phyloP scores from a whole-genome alignment of 1,284 basidiomycete genomes.

The Ganoderma boninense region DNA sequence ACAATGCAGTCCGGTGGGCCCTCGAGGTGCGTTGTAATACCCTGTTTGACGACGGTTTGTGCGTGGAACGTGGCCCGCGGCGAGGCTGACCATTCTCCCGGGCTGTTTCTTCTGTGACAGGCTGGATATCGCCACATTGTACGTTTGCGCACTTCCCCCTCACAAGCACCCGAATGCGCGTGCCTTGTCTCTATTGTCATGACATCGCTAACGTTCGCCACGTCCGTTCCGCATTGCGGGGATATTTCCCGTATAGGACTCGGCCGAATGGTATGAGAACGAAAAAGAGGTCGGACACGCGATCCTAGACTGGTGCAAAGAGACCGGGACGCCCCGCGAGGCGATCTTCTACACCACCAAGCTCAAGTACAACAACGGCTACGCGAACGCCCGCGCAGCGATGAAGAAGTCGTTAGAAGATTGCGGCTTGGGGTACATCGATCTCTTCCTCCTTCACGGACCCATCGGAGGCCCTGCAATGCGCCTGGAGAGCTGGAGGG shows the following conservation, averaged over 20 bases:
- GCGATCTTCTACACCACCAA: constrained; percentile 78
- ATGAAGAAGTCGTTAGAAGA: constrained; percentile 63
- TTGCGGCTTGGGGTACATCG: constrained; percentile 66
- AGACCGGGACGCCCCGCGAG: constrained; percentile 54
- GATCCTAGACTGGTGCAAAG: constrained; percentile 63
- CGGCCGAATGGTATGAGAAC: constrained; percentile 75
- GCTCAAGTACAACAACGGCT: constrained; percentile 66
- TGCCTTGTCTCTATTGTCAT: neutral
- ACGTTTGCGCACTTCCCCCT: constrained; percentile 35
- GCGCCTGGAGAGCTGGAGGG: constrained; percentile 65
- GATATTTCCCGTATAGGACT: constrained; percentile 49
- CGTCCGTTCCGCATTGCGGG: neutral
- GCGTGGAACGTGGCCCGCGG: neutral
- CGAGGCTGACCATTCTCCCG: neutral
- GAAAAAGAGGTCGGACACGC: constrained; percentile 69
- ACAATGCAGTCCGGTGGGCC: constrained; percentile 65
- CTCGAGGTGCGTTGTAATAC: constrained; percentile 56
- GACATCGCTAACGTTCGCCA: constrained; percentile 4
- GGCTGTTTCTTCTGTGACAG: constrained; percentile 39
- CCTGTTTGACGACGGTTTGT: constrained; percentile 15
- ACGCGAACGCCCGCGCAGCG: constrained; percentile 55
- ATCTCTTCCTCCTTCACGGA: constrained; percentile 77
- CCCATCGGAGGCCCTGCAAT: constrained; percentile 61
- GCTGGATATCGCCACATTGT: constrained; percentile 75
- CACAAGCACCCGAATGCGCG: neutral